Conservation (phyloP, 345 rosid species). For the Lepidium sativum region DNA sequence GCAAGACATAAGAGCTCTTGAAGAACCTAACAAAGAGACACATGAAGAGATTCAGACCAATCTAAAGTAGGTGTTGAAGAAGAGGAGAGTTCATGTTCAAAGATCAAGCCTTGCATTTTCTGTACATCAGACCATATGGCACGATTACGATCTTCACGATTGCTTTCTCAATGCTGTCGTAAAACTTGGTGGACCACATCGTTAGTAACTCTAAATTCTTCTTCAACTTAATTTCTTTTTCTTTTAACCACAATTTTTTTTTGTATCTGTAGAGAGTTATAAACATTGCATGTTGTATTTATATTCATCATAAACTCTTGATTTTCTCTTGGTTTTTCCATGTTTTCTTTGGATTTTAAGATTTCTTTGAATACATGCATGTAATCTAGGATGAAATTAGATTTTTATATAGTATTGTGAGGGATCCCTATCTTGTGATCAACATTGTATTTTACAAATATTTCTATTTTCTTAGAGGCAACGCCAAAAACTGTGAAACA, state of each 20-base stretch:
- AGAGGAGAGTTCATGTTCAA: conserved; percentile 12
- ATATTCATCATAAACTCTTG: neutral
- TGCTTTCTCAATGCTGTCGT: conserved; percentile 17
- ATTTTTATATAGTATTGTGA: no score
- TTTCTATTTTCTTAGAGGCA: neutral
- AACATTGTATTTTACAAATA: no score
- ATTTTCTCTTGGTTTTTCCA: neutral
- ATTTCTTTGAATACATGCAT: neutral
- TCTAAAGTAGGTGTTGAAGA: neutral
- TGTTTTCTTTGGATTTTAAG: neutral
- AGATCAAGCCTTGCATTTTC: conserved; percentile 15
- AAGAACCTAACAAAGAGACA: neutral
- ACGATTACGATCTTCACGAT: conserved; percentile 18
- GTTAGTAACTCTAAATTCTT: conserved; percentile 12
- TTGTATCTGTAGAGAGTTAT: no score
- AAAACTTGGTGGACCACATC: conserved; percentile 20
- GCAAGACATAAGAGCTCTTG: neutral
- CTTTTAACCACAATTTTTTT: no score
- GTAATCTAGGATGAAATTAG: conserved; percentile 1
- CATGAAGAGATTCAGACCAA: neutral
- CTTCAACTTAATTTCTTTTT: neutral
- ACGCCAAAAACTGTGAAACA: conserved; percentile 22
- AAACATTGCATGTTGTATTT: neutral
- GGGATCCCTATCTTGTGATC: no score
- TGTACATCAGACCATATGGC: conserved; percentile 20